These are phyloP conservation scores for Xylaria sp. DNA, from an alignment of 2,329 filamentous ascomycete genomes.

Conservation along the genomic window DNA sequence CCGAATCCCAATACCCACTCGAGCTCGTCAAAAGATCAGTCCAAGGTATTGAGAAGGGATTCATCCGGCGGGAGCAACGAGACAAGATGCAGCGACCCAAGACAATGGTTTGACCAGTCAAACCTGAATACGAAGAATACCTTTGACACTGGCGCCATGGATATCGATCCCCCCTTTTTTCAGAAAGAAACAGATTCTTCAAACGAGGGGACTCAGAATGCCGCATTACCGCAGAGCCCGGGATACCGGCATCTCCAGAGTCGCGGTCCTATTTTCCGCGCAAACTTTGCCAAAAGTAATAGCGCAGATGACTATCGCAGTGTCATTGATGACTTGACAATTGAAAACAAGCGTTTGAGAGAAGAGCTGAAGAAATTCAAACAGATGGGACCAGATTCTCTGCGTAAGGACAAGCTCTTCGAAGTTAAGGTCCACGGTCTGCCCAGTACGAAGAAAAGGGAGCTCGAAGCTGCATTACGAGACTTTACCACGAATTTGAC, in stretches of 20 bases:
- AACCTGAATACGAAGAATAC: conserved; percentile 45
- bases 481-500: conserved; percentile 64
- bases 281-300: conserved; percentile 44
- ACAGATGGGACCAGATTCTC: conserved; percentile 57
- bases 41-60: conserved; percentile 31
- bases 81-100: conserved; percentile 46
- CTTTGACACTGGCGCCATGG: conserved; percentile 43
- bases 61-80: conserved; percentile 48
- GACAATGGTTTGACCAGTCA: conserved; percentile 50
- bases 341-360: conserved; percentile 76
- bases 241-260: conserved; percentile 25
- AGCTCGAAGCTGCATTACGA: conserved; percentile 67
- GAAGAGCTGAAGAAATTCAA: conserved; percentile 67
- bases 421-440: conserved; percentile 76
- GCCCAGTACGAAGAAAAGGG: conserved; percentile 65
- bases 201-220: conserved; percentile 38
- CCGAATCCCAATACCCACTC: conserved; percentile 15
- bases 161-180: conserved; percentile 52
- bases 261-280: conserved; percentile 27
- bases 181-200: conserved; percentile 50
- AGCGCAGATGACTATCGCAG: conserved; percentile 71
- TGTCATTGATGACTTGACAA: conserved; percentile 81
- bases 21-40: conserved; percentile 3
- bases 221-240: conserved; percentile 24
- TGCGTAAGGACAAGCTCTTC: conserved; percentile 73